A percentile compares a stretch with the other conserved stretches of the same genome.
Conservation (phyloP, 495 filamentous ascomycete species). For the Xylaria curta region DNA sequence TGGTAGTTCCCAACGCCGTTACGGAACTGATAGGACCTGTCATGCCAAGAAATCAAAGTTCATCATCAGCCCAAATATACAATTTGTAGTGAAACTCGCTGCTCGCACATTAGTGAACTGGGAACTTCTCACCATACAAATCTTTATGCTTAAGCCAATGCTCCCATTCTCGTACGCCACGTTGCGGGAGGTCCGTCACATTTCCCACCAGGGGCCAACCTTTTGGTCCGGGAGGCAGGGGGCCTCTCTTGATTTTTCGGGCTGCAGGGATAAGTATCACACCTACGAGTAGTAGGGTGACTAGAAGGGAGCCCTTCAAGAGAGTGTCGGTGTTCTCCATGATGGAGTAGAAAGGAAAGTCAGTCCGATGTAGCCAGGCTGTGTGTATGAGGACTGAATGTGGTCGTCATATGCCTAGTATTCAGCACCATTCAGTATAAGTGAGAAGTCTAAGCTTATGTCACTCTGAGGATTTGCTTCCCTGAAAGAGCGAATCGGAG, state of each 20-base stretch:
- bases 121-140: constrained; percentile 38
- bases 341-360: not conserved
- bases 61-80: not conserved
- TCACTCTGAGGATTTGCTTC: not conserved
- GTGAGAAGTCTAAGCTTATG: not conserved
- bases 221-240: constrained; percentile 15
- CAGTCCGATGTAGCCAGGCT: not conserved
- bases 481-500: not conserved
- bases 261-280: not conserved
- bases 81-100: not conserved
- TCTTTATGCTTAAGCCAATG: constrained; percentile 59
- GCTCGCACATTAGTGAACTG: not conserved
- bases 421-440: not conserved
- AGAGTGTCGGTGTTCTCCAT: not conserved
- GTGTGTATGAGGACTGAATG: not conserved
- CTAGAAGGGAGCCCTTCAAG: not conserved
- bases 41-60: not conserved
- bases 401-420: not conserved
- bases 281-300: not conserved
- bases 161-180: constrained; percentile 42
- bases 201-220: constrained; percentile 50
- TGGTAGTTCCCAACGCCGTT: constrained; percentile 49
- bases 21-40: constrained; percentile 56
- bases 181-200: constrained; percentile 47
- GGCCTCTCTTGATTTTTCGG: not conserved